Conservation (phyloP, 1,284 basidiomycete species). For the Puccinia triticina region DNA sequence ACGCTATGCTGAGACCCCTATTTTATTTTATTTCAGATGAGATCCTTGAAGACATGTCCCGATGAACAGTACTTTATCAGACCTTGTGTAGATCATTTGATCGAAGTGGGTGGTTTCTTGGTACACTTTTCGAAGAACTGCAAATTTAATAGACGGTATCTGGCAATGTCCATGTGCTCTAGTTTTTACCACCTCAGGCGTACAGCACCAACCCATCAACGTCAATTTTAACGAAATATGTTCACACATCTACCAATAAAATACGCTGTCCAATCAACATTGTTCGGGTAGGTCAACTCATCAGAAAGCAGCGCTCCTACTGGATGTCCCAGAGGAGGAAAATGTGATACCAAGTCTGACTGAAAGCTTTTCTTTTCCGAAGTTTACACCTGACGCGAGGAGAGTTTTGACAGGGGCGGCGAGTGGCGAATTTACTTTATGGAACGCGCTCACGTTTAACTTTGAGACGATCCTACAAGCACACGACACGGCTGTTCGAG, state of each 20-base stretch:
- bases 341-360: neutral
- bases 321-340: neutral
- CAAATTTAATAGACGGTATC: conserved; percentile 8
- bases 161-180: neutral
- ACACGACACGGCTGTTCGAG: conserved; percentile 89
- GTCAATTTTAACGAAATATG: conserved; percentile 89
- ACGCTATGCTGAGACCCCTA: neutral
- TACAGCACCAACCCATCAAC: conserved; percentile 86
- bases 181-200: conserved; percentile 89
- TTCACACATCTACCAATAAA: conserved; percentile 98
- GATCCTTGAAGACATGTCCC: conserved; percentile 42
- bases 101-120: conserved; percentile 54
- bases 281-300: conserved; percentile 70
- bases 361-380: neutral
- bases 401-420: conserved; percentile 91
- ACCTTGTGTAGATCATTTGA: conserved; percentile 54
- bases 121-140: neutral
- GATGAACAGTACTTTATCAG: conserved; percentile 51
- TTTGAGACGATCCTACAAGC: conserved; percentile 94
- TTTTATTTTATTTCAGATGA: conserved; percentile 30
- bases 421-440: conserved; percentile 95
- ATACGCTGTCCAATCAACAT: conserved; percentile 95
- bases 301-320: conserved; percentile 4
- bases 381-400: conserved; percentile 96
- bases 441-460: conserved; percentile 99